phyloP scores from a whole-genome alignment of 2,329 filamentous ascomycete species.

The Trichoderma cornu-damae region DNA sequence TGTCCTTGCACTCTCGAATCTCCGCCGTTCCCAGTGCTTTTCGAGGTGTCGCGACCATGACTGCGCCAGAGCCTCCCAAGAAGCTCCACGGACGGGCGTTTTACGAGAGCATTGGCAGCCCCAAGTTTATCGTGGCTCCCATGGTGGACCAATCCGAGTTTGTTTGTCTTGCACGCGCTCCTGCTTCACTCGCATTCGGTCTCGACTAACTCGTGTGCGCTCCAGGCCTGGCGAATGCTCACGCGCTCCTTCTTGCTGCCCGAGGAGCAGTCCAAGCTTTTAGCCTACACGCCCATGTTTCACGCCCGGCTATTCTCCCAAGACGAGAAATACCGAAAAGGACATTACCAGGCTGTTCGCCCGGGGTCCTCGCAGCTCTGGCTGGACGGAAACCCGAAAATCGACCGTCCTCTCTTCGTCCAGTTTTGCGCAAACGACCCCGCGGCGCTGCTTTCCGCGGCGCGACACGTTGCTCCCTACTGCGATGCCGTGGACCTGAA shows the following conservation, averaged over 20 bases:
- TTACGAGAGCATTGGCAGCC: conserved; percentile 90
- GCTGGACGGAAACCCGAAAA: conserved; percentile 79
- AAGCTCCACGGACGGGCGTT: conserved; percentile 84
- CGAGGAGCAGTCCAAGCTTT: conserved; percentile 57
- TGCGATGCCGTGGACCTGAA: conserved; percentile 97
- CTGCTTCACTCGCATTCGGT: not conserved
- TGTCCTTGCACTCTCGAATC: not conserved
- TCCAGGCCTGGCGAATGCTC: conserved; percentile 90
- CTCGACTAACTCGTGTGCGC: conserved; percentile 13
- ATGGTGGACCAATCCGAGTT: conserved; percentile 99
- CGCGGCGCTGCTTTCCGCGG: conserved; percentile 72
- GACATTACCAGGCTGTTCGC: conserved; percentile 70
- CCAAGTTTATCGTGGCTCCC: conserved; percentile 84
- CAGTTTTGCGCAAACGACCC: conserved; percentile 94
- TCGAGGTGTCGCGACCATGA: conserved; percentile 32
- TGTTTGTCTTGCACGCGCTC: conserved; percentile 50
- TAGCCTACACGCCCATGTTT: conserved; percentile 94
- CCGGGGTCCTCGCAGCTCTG: conserved; percentile 41
- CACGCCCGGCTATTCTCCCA: conserved; percentile 86
- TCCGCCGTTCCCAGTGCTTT: not conserved
- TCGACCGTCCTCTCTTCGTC: conserved; percentile 87
- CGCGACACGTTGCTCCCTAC: conserved; percentile 71
- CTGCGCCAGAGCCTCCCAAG: conserved; percentile 24
- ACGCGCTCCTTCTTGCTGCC: conserved; percentile 83
- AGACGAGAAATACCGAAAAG: conserved; percentile 66